Conservation (phyloP, 2,329 filamentous ascomycete genomes). For the Colletotrichum godetiae region DNA sequence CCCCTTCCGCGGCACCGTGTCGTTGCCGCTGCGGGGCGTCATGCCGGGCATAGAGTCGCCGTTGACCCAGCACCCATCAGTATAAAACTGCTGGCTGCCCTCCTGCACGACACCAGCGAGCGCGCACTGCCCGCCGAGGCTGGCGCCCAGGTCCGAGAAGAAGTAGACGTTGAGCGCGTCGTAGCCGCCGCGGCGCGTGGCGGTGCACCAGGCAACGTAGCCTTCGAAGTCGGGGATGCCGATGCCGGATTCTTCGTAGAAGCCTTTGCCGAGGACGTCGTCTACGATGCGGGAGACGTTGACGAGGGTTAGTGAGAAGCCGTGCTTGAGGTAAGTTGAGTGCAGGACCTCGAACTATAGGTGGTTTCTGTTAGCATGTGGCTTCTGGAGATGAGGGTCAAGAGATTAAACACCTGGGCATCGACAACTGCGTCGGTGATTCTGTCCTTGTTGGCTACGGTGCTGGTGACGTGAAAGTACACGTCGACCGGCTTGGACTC, state of each 20-base stretch:
- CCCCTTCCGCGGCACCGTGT: constrained; percentile 35
- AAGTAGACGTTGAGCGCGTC: constrained; percentile 58
- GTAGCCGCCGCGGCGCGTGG: constrained; percentile 59
- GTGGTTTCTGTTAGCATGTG: too few species aligned
- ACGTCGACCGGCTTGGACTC: constrained; percentile 43
- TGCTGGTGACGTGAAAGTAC: constrained; percentile 64
- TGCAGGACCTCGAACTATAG: constrained; percentile 31
- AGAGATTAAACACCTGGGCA: too few species aligned
- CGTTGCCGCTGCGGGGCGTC: constrained; percentile 45
- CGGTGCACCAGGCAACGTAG: constrained; percentile 31
- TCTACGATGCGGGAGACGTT: constrained; percentile 30
- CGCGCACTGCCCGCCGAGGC: constrained; percentile 42
- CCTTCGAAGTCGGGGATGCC: constrained; percentile 23
- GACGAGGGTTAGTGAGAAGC: constrained; percentile 26
- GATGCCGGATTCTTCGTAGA: constrained; percentile 18
- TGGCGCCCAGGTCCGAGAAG: constrained; percentile 39
- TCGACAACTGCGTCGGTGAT: constrained; percentile 20
- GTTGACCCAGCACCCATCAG: constrained; percentile 54
- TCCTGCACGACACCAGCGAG: constrained; percentile 50
- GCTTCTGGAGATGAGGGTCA: too few species aligned
- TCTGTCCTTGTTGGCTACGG: constrained; percentile 49
- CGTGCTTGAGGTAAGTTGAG: constrained; percentile 25
- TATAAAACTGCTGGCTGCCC: constrained; percentile 48
- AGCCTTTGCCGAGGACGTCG: constrained; percentile 22
- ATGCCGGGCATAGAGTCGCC: constrained; percentile 51